Evolutionary conservation across 352 stramenopile species (phyloP).

Genomic region (Phytopythium chamaehyphon): DNA sequence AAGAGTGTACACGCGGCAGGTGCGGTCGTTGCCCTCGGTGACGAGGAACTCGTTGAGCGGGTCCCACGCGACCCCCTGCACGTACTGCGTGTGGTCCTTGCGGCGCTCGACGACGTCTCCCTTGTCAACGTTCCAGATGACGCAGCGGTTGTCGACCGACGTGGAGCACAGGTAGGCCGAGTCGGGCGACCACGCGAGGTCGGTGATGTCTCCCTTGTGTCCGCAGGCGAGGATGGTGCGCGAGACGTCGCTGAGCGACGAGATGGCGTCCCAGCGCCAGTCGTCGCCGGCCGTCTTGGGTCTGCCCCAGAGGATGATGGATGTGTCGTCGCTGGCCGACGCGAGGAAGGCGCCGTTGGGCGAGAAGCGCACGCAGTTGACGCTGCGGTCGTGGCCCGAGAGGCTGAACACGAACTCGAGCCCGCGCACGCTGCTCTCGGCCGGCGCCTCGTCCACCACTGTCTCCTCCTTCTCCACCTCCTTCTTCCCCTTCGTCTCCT

Average conservation of each 20-base stretch:
- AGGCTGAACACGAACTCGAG: constrained; percentile 84
- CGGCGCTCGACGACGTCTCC: constrained; percentile 74
- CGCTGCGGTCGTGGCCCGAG: constrained; percentile 83
- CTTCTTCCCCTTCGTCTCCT: neutral
- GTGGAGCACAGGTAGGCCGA: constrained; percentile 89
- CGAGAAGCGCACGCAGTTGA: constrained; percentile 92
- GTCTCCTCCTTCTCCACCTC: neutral
- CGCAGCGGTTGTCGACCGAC: constrained; percentile 90
- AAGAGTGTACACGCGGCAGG: constrained; percentile 90
- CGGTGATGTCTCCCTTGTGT: constrained; percentile 90
- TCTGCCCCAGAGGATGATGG: constrained; percentile 82
- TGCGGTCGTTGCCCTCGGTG: constrained; percentile 93
- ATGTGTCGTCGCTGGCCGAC: constrained; percentile 87
- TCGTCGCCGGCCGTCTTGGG: constrained; percentile 63
- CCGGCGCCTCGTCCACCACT: neutral
- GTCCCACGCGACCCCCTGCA: constrained; percentile 96
- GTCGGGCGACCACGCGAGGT: constrained; percentile 91
- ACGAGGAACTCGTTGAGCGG: constrained; percentile 93
- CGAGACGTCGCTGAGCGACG: constrained; percentile 75
- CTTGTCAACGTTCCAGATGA: constrained; percentile 86
- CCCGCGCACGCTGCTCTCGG: constrained; percentile 8
- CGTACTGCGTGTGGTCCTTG: constrained; percentile 95
- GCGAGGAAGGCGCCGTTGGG: constrained; percentile 80
- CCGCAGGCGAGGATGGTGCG: constrained; percentile 71
- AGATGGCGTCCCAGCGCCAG: constrained; percentile 77